Percentiles rank a stretch among this genome's conserved stretches.
These are phyloP conservation scores for Plantago rigida DNA, from an alignment of 305 asterid genomes.

Conservation along the genomic window DNA sequence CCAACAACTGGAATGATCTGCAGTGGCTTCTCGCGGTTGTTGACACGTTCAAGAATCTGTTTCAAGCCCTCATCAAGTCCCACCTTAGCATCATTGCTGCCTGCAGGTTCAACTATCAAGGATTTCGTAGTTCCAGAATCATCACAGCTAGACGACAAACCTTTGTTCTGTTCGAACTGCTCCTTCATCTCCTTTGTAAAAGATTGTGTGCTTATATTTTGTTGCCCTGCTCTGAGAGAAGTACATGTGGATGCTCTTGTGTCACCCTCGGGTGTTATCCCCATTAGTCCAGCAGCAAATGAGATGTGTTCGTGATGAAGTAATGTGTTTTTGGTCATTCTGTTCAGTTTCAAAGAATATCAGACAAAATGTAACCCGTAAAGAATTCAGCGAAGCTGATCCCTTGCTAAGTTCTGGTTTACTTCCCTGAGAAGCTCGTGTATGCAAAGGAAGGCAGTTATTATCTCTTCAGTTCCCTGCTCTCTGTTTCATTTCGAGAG, in stretches of 20 bases:
- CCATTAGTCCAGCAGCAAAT: conserved; percentile 41
- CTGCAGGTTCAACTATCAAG: too few relatives aligned
- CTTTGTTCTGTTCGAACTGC: too few relatives aligned
- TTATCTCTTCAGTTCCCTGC: too few relatives aligned
- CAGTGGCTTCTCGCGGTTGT: not conserved
- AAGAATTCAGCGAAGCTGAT: not conserved
- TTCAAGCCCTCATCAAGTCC: too few relatives aligned
- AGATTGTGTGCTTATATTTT: conserved; percentile 84
- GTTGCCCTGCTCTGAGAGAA: conserved; percentile 76
- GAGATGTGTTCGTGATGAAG: conserved; percentile 25
- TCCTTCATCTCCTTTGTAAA: conserved; percentile 26
- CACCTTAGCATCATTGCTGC: too few relatives aligned
- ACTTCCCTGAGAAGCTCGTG: not conserved
- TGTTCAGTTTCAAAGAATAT: not conserved
- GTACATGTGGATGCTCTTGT: conserved; percentile 74
- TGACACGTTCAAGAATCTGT: not conserved
- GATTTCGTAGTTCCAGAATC: too few relatives aligned
- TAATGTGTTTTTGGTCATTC: not conserved
- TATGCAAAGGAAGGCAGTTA: too few relatives aligned
- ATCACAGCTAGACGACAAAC: too few relatives aligned
- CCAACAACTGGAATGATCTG: too few relatives aligned
- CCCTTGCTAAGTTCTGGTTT: not conserved
- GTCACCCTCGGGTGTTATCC: conserved; percentile 62
- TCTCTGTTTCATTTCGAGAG: not conserved
- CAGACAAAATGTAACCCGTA: not conserved